Conservation (phyloP, 2,329 filamentous ascomycete genomes). For the Talaromyces sp. region DNA sequence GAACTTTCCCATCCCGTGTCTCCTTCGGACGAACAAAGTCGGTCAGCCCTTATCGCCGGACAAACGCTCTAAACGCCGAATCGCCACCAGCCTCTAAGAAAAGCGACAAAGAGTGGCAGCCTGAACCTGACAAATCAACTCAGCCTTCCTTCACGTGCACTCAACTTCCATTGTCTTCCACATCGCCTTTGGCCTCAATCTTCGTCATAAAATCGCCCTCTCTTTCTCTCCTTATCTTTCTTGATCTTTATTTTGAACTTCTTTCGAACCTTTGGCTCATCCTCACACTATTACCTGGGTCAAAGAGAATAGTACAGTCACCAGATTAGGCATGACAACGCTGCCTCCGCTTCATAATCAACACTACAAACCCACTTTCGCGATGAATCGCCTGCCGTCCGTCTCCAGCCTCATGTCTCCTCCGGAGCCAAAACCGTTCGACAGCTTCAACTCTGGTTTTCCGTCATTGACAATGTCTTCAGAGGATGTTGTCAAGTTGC, state of each 20-base stretch:
- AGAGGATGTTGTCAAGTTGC: conserved; percentile 36
- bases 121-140: conserved; percentile 28
- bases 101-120: conserved; percentile 15
- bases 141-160: conserved; percentile 20
- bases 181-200: conserved; percentile 25
- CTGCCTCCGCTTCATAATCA: conserved; percentile 19
- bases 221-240: not conserved
- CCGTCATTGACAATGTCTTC: conserved; percentile 32
- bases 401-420: conserved; percentile 49
- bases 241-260: not conserved
- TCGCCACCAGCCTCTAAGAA: conserved; percentile 18
- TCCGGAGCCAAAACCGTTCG: conserved; percentile 51
- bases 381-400: conserved; percentile 45
- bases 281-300: not conserved
- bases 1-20: not conserved
- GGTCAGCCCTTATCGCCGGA: conserved; percentile 19
- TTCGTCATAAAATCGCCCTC: conserved; percentile 25
- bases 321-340: conserved; percentile 16
- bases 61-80: conserved; percentile 17
- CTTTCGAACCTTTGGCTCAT: not conserved
- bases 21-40: not conserved
- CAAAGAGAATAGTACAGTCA: not conserved
- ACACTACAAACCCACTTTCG: conserved; percentile 22
- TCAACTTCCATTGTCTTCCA: conserved; percentile 33
- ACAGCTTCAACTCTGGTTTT: conserved; percentile 42